A percentile compares a stretch with the other conserved stretches of the same genome.
phyloP scores from a whole-genome alignment of 176 grass and related monocot species.

The Carex cristatella region DNA sequence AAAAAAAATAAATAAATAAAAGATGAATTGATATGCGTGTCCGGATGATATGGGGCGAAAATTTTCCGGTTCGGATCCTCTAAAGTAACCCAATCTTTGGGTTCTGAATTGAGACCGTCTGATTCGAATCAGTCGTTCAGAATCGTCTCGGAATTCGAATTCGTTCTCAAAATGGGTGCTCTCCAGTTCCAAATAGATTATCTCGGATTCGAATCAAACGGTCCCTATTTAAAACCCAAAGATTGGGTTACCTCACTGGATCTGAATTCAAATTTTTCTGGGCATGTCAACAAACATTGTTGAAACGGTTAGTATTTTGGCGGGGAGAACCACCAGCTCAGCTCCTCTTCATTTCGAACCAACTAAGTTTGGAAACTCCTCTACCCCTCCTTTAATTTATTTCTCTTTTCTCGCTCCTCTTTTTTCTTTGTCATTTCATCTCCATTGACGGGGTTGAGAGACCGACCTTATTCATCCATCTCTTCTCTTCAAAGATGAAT shows the following conservation, averaged over 20 bases:
- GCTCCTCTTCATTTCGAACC: background rate
- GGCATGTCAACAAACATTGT: background rate
- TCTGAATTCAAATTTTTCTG: too few relatives aligned
- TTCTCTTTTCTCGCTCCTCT: constrained; percentile 9
- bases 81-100: too few relatives aligned
- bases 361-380: background rate
- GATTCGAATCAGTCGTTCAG: too few relatives aligned
- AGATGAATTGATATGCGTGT: background rate
- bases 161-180: too few relatives aligned
- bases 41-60: background rate
- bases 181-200: too few relatives aligned
- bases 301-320: constrained; percentile 23
- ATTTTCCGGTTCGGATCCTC: too few relatives aligned
- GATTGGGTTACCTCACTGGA: too few relatives aligned
- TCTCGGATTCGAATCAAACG: too few relatives aligned
- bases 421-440: constrained; percentile 3
- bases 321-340: constrained; percentile 13
- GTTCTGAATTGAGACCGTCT: too few relatives aligned
- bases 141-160: too few relatives aligned
- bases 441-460: background rate
- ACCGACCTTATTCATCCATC: constrained; percentile 1
- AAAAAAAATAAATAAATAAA: background rate
- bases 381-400: background rate
- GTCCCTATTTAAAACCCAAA: too few relatives aligned
- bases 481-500: constrained; percentile 25